Base-by-base conservation (phyloP, 352 stramenopile genomes). In the Phytophthora brassicae region DNA sequence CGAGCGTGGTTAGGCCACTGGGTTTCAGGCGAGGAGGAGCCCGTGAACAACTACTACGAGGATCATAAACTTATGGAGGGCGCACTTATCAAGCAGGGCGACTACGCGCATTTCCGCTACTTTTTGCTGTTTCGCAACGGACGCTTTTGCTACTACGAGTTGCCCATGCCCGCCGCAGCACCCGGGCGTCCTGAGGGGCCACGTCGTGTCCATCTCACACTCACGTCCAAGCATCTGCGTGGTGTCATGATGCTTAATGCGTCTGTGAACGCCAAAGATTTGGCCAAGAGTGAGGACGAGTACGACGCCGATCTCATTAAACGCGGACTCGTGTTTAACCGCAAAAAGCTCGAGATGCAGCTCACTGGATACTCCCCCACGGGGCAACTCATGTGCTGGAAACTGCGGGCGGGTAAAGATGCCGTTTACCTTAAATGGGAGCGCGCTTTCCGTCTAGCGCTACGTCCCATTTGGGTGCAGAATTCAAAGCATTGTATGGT, bases 51-150 rank as follows among this genome's bases (percentile, higher is more conserved):
- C 60, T 92, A 90, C 74, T 87, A 84, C 56, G 84, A 90, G 60
- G 77, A 90, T 62, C 81, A 89, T 52, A 92, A 92, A 68, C 78
- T 92, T 48, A 92, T 92, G 84, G 85, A 94, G 45, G 85, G 85
- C 19, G 76, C 85, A 45, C 77, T 94, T 36, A 94, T 94, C 63
- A 94, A 94, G 61, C 67, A 91, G 29, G 85, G 85, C 53, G 85
- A 94, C 64, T 94, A 94, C 64, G 83, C 85, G 68, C 85, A 92
- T 56, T 94, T 90, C 57, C 83, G 85, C 16, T 94, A 94, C 68
- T 94, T 94, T 54, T 52, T 92, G 45, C 81, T 94, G 6, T 92
- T 82, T 60, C 80, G 83, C 54, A 92, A 91, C 45, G 85, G 85
- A 28, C 77, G 83, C 46, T 88, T 94, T 60, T 92, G 84, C 75